Evolutionary conservation across 257 asterid species (phyloP).

Genomic region (Salvia splendens): DNA sequence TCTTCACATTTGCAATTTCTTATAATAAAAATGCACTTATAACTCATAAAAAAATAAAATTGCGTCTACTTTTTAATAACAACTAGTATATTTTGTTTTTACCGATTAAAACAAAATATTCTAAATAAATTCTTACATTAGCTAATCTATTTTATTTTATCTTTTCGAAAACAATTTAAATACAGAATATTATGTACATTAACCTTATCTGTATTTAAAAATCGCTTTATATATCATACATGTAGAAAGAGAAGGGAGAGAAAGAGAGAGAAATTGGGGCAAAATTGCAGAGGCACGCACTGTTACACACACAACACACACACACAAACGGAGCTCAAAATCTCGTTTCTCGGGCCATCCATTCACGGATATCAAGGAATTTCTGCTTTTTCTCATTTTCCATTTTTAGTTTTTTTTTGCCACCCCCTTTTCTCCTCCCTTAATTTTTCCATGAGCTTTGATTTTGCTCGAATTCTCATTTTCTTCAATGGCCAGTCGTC

Average conservation of each 20-base stretch:
- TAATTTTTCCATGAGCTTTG: constrained; percentile 37
- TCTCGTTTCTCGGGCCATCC: constrained; percentile 69
- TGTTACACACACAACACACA: constrained; percentile 32
- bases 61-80: background rate
- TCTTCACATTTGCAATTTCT: background rate
- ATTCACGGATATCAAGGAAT: constrained; percentile 69
- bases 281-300: constrained; percentile 37
- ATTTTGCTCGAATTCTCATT: constrained; percentile 30
- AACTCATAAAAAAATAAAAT: background rate
- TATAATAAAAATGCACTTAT: background rate
- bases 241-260: background rate
- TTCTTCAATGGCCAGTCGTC: constrained; percentile 48
- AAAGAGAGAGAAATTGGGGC: constrained; percentile 28
- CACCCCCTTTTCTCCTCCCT: constrained; percentile 28
- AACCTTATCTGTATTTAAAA: background rate
- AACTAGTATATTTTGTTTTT: too few species aligned
- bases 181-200: background rate
- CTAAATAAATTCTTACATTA: background rate
- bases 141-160: background rate
- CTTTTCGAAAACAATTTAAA: too few species aligned
- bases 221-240: background rate
- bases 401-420: constrained; percentile 14
- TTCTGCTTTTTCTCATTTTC: constrained; percentile 32
- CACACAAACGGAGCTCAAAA: constrained; percentile 43
- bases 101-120: background rate